Evolutionary conservation across 768 basidiomycete genomes (phyloP).

Genomic region (Termitomyces heimii): DNA sequence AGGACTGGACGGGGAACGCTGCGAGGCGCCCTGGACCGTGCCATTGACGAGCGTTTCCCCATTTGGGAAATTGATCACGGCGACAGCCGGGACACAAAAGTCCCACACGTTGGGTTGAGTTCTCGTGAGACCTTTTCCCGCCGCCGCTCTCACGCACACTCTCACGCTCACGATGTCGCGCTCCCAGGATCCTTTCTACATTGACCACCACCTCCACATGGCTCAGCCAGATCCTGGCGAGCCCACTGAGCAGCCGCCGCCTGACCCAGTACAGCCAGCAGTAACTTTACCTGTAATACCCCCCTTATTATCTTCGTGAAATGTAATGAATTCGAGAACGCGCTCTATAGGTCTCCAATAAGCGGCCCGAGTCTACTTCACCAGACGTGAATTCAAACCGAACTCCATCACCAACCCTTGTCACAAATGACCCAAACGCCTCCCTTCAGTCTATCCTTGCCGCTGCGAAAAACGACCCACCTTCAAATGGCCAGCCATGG

Average conservation of each 20-base stretch:
- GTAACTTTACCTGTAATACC: constrained; percentile 27
- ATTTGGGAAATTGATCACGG: constrained; percentile 14
- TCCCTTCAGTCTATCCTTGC: constrained; percentile 49
- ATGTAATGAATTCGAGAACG: constrained; percentile 21
- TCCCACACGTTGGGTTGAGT: constrained; percentile 25
- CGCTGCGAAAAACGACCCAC: constrained; percentile 38
- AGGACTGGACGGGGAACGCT: background rate
- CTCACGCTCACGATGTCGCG: constrained; percentile 42
- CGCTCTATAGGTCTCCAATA: constrained; percentile 24
- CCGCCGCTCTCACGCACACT: constrained; percentile 38
- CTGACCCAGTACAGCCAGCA: constrained; percentile 12
- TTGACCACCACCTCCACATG: constrained; percentile 40
- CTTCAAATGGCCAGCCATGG: constrained; percentile 35
- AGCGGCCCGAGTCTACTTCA: constrained; percentile 17
- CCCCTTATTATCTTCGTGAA: constrained; percentile 17
- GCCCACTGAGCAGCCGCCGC: constrained; percentile 11
- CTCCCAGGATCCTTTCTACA: constrained; percentile 40
- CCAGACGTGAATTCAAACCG: constrained; percentile 14
- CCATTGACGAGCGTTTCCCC: constrained; percentile 10
- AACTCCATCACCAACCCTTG: constrained; percentile 19
- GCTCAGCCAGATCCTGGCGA: constrained; percentile 19
- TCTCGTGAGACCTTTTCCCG: constrained; percentile 28
- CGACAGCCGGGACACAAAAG: constrained; percentile 19
- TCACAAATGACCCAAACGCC: constrained; percentile 35
- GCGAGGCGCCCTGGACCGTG: constrained; percentile 2